Evolutionary conservation across 2,329 filamentous ascomycete genomes (phyloP), one percentile per base, ranked within the genome.

Genomic region (Xylariales sp.): DNA sequence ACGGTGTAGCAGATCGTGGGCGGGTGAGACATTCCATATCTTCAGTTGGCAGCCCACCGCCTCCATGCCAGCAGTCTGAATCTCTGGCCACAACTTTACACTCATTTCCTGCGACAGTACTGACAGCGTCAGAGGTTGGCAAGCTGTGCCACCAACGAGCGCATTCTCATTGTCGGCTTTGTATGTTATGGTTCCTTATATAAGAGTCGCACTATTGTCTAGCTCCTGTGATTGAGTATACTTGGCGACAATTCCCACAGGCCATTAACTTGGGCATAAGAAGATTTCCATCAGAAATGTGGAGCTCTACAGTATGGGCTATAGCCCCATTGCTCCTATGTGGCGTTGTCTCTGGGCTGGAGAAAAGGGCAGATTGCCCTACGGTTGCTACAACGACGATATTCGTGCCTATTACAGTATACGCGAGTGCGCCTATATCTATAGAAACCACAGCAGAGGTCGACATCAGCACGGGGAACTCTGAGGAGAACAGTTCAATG

Each of bases 351-450:
- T 49, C 38, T 37, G 51, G 49, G 14, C 31, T 52, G 31, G 46
- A 44, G 38, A 38, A 42, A 27, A 43, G 43, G 12, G 44, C 40
- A 5, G 47, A 51, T 4, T 55, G 52, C 28, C 38, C 45, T 16
- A 35, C 48, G n/a, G 34, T 42, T 22, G 31, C 44, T 31, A 55
- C 52, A 10, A 56, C 51, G 33, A 58, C 56, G 15, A 35, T 57
- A 21, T 55, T 48, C 33, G n/a, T 49, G 32, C 50, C 53, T 31
- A 56, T 47, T 7, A 57, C 53, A 3, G 42, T 57, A 20, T 56
- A 57, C 22, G 28, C 32, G 9, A 40, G 27, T 3, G 46, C 50
- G 3, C 25, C 47, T 20, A 47, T 35, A n/a, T 46, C 54, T 10
- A 46, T 15, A 27, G 7, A 8, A 8, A n/a, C 24, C 7, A n/a